Conservation (phyloP, 805 yeast species). For the Lachancea fermentati region DNA sequence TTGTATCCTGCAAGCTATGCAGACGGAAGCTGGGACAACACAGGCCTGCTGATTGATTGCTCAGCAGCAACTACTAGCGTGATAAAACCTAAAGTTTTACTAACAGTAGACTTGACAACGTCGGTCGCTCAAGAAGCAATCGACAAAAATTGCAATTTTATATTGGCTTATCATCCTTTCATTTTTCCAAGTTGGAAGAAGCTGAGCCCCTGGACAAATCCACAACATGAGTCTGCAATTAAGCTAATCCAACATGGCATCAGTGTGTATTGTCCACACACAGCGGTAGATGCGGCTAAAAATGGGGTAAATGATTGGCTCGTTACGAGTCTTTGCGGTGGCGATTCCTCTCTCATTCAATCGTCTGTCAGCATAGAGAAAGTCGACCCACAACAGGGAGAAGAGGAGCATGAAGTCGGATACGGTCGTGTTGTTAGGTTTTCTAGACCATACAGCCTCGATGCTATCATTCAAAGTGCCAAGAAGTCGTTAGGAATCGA, state of each 20-base stretch:
- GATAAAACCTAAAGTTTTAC: constrained; percentile 36
- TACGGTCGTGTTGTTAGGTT: constrained; percentile 71
- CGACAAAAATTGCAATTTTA: constrained; percentile 42
- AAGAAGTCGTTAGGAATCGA: constrained; percentile 49
- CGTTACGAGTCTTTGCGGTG: constrained; percentile 46
- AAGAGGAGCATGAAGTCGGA: constrained; percentile 49
- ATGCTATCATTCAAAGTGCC: constrained; percentile 42
- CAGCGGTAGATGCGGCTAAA: constrained; percentile 86
- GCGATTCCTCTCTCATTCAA: constrained; percentile 12
- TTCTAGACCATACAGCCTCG: constrained; percentile 38
- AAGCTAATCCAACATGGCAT: constrained; percentile 70
- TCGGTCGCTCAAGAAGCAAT: constrained; percentile 85
- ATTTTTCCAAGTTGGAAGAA: constrained; percentile 83
- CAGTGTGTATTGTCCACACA: constrained; percentile 91
- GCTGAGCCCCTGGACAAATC: constrained; percentile 51
- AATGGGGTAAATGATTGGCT: constrained; percentile 97
- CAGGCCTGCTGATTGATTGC: constrained; percentile 82
- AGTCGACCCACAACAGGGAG: constrained; percentile 27
- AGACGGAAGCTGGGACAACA: constrained; percentile 90
- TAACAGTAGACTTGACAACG: constrained; percentile 82
- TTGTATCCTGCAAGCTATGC: constrained; percentile 80
- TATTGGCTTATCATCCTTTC: constrained; percentile 92
- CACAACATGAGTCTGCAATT: constrained; percentile 77
- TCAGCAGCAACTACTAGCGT: constrained; percentile 25
- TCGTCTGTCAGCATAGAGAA: constrained; percentile 23